phyloP scores from a whole-genome alignment of 169 alveolate species.

The Plasmodium yoelii region DNA sequence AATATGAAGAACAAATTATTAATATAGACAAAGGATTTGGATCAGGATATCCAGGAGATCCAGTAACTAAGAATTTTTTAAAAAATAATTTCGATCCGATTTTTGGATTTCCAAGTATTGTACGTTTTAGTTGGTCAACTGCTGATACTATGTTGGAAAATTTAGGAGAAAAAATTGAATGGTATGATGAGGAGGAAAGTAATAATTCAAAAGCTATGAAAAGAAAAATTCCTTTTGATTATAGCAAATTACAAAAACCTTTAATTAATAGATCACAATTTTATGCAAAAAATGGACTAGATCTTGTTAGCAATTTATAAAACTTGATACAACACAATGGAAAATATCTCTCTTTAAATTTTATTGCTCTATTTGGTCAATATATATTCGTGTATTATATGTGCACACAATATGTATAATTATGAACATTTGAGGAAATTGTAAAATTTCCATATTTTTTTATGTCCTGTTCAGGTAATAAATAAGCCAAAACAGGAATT shows the following conservation, averaged over 20 bases:
- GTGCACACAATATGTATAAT: neutral
- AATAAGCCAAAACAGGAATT: too few species aligned
- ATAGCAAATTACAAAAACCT: slow-evolving; percentile 51
- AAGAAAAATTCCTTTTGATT: slow-evolving; percentile 74
- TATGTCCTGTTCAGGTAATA: too few species aligned
- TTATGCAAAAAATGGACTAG: slow-evolving; percentile 64
- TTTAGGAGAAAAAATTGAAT: slow-evolving; percentile 82
- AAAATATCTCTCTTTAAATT: neutral
- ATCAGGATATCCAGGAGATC: slow-evolving; percentile 93
- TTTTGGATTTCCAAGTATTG: slow-evolving; percentile 95
- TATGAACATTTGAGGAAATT: neutral
- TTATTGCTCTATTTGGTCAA: neutral
- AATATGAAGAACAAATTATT: slow-evolving; percentile 69
- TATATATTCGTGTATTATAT: neutral
- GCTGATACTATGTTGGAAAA: slow-evolving; percentile 87
- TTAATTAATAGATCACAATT: slow-evolving; percentile 41
- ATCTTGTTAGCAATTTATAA: slow-evolving; percentile 51
- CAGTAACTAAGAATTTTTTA: slow-evolving; percentile 93
- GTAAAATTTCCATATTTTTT: too few species aligned
- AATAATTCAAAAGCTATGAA: slow-evolving; percentile 64
- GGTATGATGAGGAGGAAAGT: slow-evolving; percentile 85
- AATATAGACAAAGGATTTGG: slow-evolving; percentile 88
- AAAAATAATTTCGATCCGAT: slow-evolving; percentile 89
- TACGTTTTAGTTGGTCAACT: slow-evolving; percentile 92
- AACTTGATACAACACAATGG: neutral